phyloP scores from a whole-genome alignment of 2,329 filamentous ascomycete genomes.

The Diaporthe sp. region DNA sequence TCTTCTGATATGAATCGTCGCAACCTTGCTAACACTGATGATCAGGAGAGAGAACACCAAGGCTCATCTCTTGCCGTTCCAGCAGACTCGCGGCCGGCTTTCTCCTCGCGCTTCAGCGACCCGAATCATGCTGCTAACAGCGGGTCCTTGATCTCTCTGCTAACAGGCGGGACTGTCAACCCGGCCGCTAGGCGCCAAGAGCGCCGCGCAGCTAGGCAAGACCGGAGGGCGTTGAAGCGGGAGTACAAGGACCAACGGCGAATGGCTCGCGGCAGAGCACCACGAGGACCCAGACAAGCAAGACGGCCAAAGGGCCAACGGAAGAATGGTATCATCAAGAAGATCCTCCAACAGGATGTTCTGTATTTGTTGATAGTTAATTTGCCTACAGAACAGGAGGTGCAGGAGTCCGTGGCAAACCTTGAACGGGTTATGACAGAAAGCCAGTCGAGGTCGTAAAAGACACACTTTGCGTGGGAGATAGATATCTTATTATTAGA shows the following conservation, averaged over 20 bases:
- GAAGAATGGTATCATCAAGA: slow-evolving; percentile 33
- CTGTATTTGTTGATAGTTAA: slow-evolving; percentile 65
- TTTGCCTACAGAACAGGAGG: slow-evolving; percentile 58
- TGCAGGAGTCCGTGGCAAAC: slow-evolving; percentile 44
- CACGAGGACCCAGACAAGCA: slow-evolving; percentile 9
- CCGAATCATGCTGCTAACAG: slow-evolving; percentile 64
- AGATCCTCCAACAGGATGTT: slow-evolving; percentile 53
- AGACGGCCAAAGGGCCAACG: slow-evolving; percentile 19
- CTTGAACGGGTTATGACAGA: slow-evolving; percentile 36
- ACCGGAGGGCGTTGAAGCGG: slow-evolving; percentile 26
- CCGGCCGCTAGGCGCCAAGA: slow-evolving; percentile 39
- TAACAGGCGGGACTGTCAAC: slow-evolving; percentile 59
- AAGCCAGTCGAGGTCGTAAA: not conserved
- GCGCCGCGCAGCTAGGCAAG: slow-evolving; percentile 28
- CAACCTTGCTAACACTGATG: not conserved
- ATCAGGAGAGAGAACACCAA: slow-evolving; percentile 53
- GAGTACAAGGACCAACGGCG: slow-evolving; percentile 26
- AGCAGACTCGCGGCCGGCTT: slow-evolving; percentile 48
- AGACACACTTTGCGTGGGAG: too few species aligned
- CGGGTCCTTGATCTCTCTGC: slow-evolving; percentile 58
- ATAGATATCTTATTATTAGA: not conserved
- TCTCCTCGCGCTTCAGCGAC: slow-evolving; percentile 62
- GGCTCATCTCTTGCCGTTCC: slow-evolving; percentile 51
- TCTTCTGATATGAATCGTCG: not conserved
- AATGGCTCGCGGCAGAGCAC: slow-evolving; percentile 27